Evolutionary conservation across 345 rosid species (phyloP), one percentile per base, ranked within the genome.

Genomic region (Salix dunnii): DNA sequence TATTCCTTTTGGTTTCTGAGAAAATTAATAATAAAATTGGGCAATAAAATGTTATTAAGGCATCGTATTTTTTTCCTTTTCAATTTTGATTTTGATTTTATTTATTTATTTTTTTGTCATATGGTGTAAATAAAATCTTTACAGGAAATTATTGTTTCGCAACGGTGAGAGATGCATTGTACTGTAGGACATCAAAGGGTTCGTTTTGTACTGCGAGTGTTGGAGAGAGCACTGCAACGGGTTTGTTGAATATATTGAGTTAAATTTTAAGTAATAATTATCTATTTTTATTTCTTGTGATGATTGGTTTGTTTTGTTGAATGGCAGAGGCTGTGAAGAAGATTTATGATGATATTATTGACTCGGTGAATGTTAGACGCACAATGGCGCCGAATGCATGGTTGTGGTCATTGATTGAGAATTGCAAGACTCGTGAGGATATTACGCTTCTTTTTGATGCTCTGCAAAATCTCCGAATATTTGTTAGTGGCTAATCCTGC

Each of bases 321-420:
- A 49, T 74, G 83, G 14, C 87, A 94, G 98, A 85, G 68, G 75
- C 82, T 12, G 97, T 92, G 74, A 91, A 94, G 86, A 97, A 91
- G 83, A 62, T 89, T 42, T 78, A 88, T 73, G 93, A 84, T 27
- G 86, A 84, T 72, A 89, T 94, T 67, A 74, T 89, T 23, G 84
- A 88, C 7, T 94, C 97, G 2, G 83, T 92, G 28, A 84, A 87
- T 77, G 82, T 72, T 12, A 91, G 85, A 83, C 81, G 89, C 65
- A 84, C 97, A 6, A 90, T 89, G 97, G 78, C 97, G 17, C 97
- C 96, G 0, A 94, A 94, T 71, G 87, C 94, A 68, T 94, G 94
- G 94, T 33, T 87, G 71, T 91, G 97, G 95, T 87, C 93, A 5
- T 70, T 94, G 90, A 87, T 94, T 73, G 88, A 71, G 61, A 91